Percentiles rank a stretch among this genome's conserved stretches.
Conservation (phyloP, 306 rosid genomes). For the Vachellia pachyceras region DNA sequence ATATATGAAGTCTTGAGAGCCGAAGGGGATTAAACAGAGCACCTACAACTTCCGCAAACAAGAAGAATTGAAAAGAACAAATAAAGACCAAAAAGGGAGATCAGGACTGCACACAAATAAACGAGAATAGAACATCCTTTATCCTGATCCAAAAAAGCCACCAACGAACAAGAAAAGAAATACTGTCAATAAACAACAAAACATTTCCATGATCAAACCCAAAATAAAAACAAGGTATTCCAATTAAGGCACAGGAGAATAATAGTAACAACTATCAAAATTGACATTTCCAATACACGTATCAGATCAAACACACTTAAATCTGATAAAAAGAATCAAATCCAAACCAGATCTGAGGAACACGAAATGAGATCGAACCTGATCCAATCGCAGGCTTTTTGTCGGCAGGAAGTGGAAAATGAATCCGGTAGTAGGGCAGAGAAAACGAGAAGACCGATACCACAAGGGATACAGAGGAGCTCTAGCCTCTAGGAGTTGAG, state of each 20-base stretch:
- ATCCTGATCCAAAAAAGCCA: background rate
- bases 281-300: background rate
- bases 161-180: constrained; percentile 12
- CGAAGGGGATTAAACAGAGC: background rate
- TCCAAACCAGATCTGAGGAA: constrained; percentile 47
- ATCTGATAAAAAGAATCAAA: background rate
- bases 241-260: background rate
- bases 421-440: background rate
- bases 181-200: background rate
- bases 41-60: background rate
- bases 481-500: constrained; percentile 36
- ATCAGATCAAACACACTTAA: constrained; percentile 43
- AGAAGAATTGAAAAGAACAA: constrained; percentile 15
- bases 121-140: constrained; percentile 2
- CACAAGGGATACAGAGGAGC: background rate
- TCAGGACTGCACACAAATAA: constrained; percentile 14
- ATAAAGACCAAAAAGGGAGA: background rate
- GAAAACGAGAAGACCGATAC: constrained; percentile 6
- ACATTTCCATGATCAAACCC: background rate
- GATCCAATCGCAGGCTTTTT: constrained; percentile 30
- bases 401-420: constrained; percentile 38
- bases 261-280: background rate
- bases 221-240: background rate
- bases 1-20: background rate
- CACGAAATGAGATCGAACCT: constrained; percentile 42